phyloP scores from a whole-genome alignment of 1,284 basidiomycete species.

The Sphaerobolus stellatus region DNA sequence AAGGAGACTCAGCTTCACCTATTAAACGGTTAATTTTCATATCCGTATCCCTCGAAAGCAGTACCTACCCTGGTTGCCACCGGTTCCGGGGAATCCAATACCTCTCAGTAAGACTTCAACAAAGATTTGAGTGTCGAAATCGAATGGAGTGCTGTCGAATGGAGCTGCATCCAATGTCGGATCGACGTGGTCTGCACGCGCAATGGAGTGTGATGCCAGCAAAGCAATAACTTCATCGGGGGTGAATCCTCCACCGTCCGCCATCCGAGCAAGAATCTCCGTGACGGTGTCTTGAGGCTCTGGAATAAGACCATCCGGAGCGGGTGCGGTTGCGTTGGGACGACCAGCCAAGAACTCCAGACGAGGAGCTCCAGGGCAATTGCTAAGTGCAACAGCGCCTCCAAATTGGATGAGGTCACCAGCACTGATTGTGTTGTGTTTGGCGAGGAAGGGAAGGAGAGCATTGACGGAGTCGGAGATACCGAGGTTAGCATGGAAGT shows the following conservation, averaged over 20 bases:
- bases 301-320: slow-evolving; percentile 22
- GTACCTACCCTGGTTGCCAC: not conserved
- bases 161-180: slow-evolving; percentile 17
- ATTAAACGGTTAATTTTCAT: not conserved
- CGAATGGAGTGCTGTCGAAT: slow-evolving; percentile 31
- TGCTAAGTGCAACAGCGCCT: slow-evolving; percentile 25
- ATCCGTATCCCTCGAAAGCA: not conserved
- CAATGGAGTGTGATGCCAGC: slow-evolving; percentile 19
- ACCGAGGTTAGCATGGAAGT: slow-evolving; percentile 25
- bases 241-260: slow-evolving; percentile 26
- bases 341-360: slow-evolving; percentile 29
- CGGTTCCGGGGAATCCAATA: slow-evolving; percentile 16
- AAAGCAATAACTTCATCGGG: slow-evolving; percentile 26
- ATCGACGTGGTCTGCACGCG: slow-evolving; percentile 3
- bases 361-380: slow-evolving; percentile 29
- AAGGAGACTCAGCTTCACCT: slow-evolving; percentile 25
- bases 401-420: slow-evolving; percentile 28
- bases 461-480: slow-evolving; percentile 23
- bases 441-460: slow-evolving; percentile 18
- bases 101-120: slow-evolving; percentile 27
- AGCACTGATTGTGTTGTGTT: not conserved
- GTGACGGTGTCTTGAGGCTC: slow-evolving; percentile 23
- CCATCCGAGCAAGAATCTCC: slow-evolving; percentile 25
- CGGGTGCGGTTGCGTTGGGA: slow-evolving; percentile 17
- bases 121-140: slow-evolving; percentile 33